Percentiles rank a stretch among this genome's conserved stretches.
These are phyloP conservation scores for Cryptosporidium canis DNA, from an alignment of 169 alveolate genomes.

Conservation along the genomic window DNA sequence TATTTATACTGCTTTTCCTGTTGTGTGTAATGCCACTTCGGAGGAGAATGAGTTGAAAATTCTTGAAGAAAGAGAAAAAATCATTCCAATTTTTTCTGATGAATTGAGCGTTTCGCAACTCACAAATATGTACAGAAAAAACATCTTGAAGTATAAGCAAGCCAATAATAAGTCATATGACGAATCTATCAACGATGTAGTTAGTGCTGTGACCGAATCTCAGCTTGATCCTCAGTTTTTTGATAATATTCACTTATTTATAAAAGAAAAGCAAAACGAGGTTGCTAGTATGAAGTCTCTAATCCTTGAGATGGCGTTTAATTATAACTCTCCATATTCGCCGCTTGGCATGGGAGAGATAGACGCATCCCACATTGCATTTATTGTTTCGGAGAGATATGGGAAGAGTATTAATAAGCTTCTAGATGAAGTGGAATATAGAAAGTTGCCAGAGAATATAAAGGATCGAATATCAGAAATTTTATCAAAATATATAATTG, in stretches of 20 bases:
- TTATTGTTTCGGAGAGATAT: constrained; percentile 15
- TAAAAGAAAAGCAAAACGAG: background rate
- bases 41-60: background rate
- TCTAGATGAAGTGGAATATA: constrained; percentile 15
- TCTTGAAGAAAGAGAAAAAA: background rate
- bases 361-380: constrained; percentile 55
- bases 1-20: background rate
- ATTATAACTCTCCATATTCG: background rate
- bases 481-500: constrained; percentile 9
- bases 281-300: constrained; percentile 4
- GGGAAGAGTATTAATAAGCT: background rate
- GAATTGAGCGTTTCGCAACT: constrained; percentile 17
- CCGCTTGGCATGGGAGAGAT: constrained; percentile 44
- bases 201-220: background rate
- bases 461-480: background rate
- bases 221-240: constrained; percentile 11
- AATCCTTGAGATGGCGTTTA: constrained; percentile 10
- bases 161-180: background rate
- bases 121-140: background rate
- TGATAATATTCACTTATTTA: background rate
- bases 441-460: constrained; percentile 5
- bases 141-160: constrained; percentile 14
- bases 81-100: constrained; percentile 12
- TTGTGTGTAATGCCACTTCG: background rate
- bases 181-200: constrained; percentile 5